These are phyloP conservation scores for Aureobasidium vineae DNA, from an alignment of 2,329 filamentous ascomycete species.

Conservation along the genomic window DNA sequence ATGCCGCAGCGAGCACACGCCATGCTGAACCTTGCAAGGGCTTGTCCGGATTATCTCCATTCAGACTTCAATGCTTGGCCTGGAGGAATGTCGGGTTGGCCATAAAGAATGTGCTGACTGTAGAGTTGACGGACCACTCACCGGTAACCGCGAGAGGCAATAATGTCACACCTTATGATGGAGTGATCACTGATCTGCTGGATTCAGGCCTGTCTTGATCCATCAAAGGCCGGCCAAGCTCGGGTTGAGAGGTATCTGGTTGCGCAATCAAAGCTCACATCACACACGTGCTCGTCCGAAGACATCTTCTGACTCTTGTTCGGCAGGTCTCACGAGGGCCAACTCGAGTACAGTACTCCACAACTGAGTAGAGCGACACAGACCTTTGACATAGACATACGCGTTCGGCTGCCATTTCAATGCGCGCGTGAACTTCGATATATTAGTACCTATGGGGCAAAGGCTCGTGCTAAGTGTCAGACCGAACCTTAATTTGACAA, in stretches of 20 bases:
- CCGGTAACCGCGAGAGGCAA: background rate
- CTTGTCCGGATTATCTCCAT: slow-evolving; percentile 5
- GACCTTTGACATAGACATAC: background rate
- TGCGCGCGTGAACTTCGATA: background rate
- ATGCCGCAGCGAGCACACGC: background rate
- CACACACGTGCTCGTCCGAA: background rate
- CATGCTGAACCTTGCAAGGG: background rate
- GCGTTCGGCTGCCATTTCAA: slow-evolving; percentile 1
- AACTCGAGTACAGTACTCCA: background rate
- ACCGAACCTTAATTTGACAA: slow-evolving; percentile 6
- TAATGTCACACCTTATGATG: background rate
- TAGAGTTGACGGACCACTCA: background rate
- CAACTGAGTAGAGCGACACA: background rate
- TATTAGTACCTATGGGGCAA: background rate
- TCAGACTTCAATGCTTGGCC: background rate
- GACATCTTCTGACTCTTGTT: background rate
- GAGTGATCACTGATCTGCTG: background rate
- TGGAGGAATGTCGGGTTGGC: background rate
- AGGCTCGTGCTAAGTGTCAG: slow-evolving; percentile 5
- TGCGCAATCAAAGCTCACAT: slow-evolving; percentile 2
- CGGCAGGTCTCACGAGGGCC: background rate
- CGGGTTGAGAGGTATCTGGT: background rate
- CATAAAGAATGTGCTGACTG: background rate
- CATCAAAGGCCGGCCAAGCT: background rate
- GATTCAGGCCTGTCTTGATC: background rate